Percentiles rank a stretch among this genome's conserved stretches.
Conservation (phyloP, 164 flowering plant genomes). For the Piper longum region DNA sequence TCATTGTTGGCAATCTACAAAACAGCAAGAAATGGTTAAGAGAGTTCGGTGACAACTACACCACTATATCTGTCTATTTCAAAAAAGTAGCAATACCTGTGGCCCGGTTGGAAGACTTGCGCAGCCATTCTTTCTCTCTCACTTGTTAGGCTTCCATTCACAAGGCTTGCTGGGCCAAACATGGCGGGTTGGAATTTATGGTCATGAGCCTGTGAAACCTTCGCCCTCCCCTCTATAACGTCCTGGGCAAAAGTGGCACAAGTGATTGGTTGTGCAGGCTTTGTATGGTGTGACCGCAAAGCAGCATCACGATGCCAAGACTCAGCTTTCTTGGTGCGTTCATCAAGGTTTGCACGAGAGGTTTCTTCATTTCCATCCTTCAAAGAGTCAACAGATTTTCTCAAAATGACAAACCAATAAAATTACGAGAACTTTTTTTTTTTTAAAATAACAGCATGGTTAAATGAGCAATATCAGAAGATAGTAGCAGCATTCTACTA, state of each 20-base stretch:
- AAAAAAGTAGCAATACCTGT: constrained; percentile 33
- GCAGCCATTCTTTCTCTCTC: constrained; percentile 87
- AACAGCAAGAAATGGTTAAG: not conserved
- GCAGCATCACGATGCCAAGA: constrained; percentile 83
- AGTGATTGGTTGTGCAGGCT: constrained; percentile 80
- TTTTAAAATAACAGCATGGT: too few relatives aligned
- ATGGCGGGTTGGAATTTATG: constrained; percentile 80
- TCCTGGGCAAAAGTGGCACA: constrained; percentile 99
- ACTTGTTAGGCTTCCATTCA: constrained; percentile 45
- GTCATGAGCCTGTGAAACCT: constrained; percentile 57
- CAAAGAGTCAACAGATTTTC: not conserved
- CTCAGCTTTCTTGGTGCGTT: constrained; percentile 67
- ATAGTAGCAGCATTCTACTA: too few relatives aligned
- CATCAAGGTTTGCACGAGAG: constrained; percentile 53
- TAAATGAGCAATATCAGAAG: too few relatives aligned
- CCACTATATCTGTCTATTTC: too few relatives aligned
- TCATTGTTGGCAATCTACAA: constrained; percentile 89
- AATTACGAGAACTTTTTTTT: too few relatives aligned
- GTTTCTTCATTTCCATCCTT: constrained; percentile 64
- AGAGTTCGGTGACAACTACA: not conserved
- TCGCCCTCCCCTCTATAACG: constrained; percentile 91
- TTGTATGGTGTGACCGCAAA: constrained; percentile 36
- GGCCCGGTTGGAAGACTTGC: constrained; percentile 84
- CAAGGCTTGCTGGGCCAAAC: constrained; percentile 90
- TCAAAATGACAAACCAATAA: not conserved